Conservation (phyloP, 2,329 filamentous ascomycete species). For the Berkeleyomyces basicola region DNA sequence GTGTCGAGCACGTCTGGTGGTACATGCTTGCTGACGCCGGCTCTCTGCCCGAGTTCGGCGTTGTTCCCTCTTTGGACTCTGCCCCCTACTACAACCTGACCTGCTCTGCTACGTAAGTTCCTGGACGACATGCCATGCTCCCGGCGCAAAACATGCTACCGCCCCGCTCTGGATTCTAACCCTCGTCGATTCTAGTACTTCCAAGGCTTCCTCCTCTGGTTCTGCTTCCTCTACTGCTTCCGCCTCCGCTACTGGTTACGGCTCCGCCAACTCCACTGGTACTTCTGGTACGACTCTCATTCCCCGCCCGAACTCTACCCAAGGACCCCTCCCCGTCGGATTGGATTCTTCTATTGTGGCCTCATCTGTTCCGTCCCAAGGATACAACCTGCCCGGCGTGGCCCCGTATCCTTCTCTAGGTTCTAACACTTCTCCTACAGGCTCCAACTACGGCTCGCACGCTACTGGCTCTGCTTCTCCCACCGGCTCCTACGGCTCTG, state of each 20-base stretch:
- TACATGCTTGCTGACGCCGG: conserved; percentile 56
- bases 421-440: conserved; percentile 6
- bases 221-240: not conserved
- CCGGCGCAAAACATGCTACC: conserved; percentile 3
- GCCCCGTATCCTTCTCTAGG: conserved; percentile 1
- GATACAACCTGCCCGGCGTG: conserved; percentile 6
- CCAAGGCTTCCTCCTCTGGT: conserved; percentile 4
- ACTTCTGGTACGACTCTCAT: conserved; percentile 8
- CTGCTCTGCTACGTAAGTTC: conserved; percentile 27
- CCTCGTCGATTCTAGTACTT: not conserved
- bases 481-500: not conserved
- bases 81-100: conserved; percentile 47
- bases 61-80: conserved; percentile 40
- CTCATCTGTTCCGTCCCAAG: not conserved
- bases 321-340: not conserved
- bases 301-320: not conserved
- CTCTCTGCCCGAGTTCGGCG: conserved; percentile 48
- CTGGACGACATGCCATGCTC: not conserved
- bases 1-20: conserved; percentile 54
- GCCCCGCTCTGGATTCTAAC: not conserved
- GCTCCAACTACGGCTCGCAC: not conserved
- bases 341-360: not conserved
- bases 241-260: conserved; percentile 1
- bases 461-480: conserved; percentile 5
- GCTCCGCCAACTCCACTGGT: conserved; percentile 4